phyloP scores from a whole-genome alignment of 2,329 filamentous ascomycete genomes.

The Colletotrichum kahawae region DNA sequence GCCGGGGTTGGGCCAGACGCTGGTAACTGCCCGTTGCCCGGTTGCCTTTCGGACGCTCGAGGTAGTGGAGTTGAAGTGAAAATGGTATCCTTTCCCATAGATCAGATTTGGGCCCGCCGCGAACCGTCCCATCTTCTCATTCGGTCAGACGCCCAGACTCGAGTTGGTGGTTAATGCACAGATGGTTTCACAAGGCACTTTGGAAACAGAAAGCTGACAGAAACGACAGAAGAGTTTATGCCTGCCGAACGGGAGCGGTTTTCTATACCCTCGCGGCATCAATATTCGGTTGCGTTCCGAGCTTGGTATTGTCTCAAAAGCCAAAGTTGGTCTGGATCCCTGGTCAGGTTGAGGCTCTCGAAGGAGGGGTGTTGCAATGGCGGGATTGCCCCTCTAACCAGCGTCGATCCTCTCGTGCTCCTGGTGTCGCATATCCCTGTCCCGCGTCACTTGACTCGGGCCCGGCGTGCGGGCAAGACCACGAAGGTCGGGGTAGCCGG shows the following conservation, averaged over 20 bases:
- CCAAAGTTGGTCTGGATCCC: not conserved
- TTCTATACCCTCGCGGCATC: constrained; percentile 10
- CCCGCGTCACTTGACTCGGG: constrained; percentile 4
- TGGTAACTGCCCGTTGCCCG: not conserved
- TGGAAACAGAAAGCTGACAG: constrained; percentile 15
- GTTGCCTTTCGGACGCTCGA: not conserved
- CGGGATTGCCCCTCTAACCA: not conserved
- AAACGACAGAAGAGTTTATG: constrained; percentile 4
- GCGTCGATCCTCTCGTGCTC: not conserved
- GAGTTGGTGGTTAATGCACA: constrained; percentile 3
- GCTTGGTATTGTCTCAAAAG: constrained; percentile 14
- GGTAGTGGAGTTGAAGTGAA: not conserved
- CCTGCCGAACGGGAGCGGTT: not conserved
- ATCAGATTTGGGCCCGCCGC: constrained; percentile 8
- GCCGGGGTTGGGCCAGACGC: not conserved
- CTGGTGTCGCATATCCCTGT: constrained; percentile 17
- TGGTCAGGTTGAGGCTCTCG: not conserved
- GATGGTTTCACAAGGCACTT: constrained; percentile 14
- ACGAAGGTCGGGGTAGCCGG: not conserved
- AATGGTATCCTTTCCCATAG: not conserved
- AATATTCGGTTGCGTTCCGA: constrained; percentile 14
- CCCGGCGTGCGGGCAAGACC: not conserved
- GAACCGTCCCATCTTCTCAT: constrained; percentile 13
- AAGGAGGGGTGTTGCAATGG: not conserved
- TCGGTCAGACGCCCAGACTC: not conserved